Base-by-base conservation (phyloP, 768 basidiomycete species). In the Fomitopsis serialis region DNA sequence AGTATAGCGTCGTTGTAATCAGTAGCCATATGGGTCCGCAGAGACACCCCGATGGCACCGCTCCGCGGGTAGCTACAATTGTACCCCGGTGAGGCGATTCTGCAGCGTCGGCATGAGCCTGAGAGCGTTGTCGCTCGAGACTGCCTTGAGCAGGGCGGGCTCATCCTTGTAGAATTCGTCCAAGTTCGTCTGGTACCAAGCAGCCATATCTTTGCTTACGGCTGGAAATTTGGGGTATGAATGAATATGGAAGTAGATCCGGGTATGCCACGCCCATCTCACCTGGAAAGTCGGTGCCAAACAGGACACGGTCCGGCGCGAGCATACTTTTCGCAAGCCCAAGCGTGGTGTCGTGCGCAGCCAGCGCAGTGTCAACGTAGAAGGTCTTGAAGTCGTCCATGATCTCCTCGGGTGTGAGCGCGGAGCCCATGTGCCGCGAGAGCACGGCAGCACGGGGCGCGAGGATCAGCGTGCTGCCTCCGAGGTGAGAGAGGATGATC, bases 271-370 rank as follows among this genome's bases (percentile, higher is more conserved):
- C 5, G 27, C 21, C 48, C 27, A 44, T 59, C 70, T 52, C 64
- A 86, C 88, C 88, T 50, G 88, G 88, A 61, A 86, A 87, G 66
- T 91, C 88, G 15, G 83, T 84, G 37, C 88, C 88, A 64, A 85
- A 89, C 23, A 89, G 68, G 50, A 90, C 66, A 34, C 67, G 80
- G 43, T 80, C 77, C 1, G 68, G 62, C 21, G 69, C 62, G 2
- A 81, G 75, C 61, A 85, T 81, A 19, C 65, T 63, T 45, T 82
- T 71, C 61, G 84, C 71, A 3, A 78, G 73, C 19, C 71, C 63
- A 19, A 87, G 68, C 47, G 73, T 83, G 22, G 76, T 66, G 42
- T 74, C 75, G 62, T 79, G 76, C 2, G 82, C 77, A 61, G 79
- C 79, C 58, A 91, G 67, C 19, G 88, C 88, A 1, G 81, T 84